Base-by-base conservation (phyloP, 2,329 filamentous ascomycete species). In the Aureobasidium sp. region DNA sequence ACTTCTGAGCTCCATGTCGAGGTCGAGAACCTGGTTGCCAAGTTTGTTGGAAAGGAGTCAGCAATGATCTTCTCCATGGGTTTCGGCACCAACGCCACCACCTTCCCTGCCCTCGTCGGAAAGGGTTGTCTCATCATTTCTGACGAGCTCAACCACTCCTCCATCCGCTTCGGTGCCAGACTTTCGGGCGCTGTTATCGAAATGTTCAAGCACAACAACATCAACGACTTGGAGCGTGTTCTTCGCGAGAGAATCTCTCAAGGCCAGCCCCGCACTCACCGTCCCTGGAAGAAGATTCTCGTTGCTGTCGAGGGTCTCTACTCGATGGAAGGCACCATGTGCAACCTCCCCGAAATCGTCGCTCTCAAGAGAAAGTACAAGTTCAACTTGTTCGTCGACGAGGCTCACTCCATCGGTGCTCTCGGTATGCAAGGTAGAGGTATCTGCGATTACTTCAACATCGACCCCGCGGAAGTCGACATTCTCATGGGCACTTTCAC, bases 21-120 rank as follows among this genome's bases (percentile, higher is more conserved):
- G 73, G 92, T 96, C 3, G 94, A 99, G 78, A 85, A 87, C 31
- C 82, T 95, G 69, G 84, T 97, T 66, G 94, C 94, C 47, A 81
- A 83, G 46, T 99, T 99, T 69, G 90, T 97, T 40, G 93, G 92
- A 72, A 99, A 97, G 79, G 88, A 92, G 61, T 85, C 89, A 29
- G 87, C 94, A 29, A 96, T 96, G 87, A 87, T 99, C 57, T 97
- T 97, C 78, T 96, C 93, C 25, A 99, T 99, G 94, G 94, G 94
- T 35, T 99, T 96, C 72, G 91, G 92, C 64, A 99, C 94, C 65
- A 99, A 99, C 70, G 88, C 93, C 31, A 90, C 88, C 65, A 85
- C 92, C 17, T 97, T 99, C 79, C 90, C 93, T 3, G 91, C 92
- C 37, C 80, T 99, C 43, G 89, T 96, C 59, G 87, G 88, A 68